Conservation (phyloP, 1,139 yeast genomes). For the Barnettozyma hawaiiensis region DNA sequence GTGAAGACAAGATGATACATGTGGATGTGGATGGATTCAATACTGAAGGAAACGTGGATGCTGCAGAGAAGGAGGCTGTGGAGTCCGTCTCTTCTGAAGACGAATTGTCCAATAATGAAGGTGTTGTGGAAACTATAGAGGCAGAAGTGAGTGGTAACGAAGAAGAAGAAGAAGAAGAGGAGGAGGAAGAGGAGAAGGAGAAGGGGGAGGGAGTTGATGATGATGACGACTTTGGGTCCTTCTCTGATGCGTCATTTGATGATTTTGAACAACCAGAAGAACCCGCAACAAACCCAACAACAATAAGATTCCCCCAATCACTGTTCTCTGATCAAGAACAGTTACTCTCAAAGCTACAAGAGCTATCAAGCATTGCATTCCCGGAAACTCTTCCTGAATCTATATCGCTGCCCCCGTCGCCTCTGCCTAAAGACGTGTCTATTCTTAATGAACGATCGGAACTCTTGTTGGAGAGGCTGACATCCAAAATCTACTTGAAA, state of each 20-base stretch:
- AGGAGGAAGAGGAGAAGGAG: conserved; percentile 23
- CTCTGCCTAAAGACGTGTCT: conserved; percentile 10
- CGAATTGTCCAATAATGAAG: background rate
- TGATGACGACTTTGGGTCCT: conserved; percentile 37
- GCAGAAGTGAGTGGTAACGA: background rate
- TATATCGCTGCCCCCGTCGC: no score
- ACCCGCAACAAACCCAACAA: background rate
- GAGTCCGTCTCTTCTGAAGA: background rate
- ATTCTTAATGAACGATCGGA: conserved; percentile 22
- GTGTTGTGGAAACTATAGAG: background rate
- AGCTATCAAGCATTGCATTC: conserved; percentile 13
- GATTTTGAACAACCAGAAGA: conserved; percentile 25
- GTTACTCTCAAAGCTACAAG: conserved; percentile 11
- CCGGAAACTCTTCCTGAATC: conserved; percentile 11
- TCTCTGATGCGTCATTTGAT: conserved; percentile 41
- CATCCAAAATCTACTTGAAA: conserved; percentile 38
- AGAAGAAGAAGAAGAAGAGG: conserved; percentile 7
- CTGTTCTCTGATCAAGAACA: conserved; percentile 10
- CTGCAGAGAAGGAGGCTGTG: background rate
- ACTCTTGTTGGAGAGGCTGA: conserved; percentile 31
- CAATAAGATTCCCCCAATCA: conserved; percentile 15
- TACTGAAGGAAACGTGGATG: background rate
- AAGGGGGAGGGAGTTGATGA: conserved; percentile 24
- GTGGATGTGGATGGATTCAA: background rate
- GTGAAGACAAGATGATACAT: background rate